These are phyloP conservation scores for Dalbergia cultrata DNA, from an alignment of 306 rosid genomes.

Conservation along the genomic window DNA sequence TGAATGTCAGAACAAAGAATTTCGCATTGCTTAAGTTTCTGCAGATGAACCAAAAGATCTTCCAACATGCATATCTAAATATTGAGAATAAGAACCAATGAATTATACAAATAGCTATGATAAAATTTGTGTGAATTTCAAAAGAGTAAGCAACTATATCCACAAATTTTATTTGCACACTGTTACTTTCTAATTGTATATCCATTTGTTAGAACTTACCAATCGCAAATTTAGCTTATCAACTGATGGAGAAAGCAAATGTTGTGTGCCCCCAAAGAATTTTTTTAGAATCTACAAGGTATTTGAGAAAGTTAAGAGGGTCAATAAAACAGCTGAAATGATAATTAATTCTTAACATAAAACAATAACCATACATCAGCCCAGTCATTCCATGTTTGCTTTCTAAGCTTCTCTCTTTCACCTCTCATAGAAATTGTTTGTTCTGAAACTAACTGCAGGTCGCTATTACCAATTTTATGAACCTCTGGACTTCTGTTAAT, in stretches of 20 bases:
- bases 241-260: slow-evolving; percentile 68
- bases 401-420: slow-evolving; percentile 56
- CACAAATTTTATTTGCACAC: slow-evolving; percentile 24
- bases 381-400: slow-evolving; percentile 58
- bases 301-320: slow-evolving; percentile 35
- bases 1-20: slow-evolving; percentile 69
- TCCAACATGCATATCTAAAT: slow-evolving; percentile 73
- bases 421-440: slow-evolving; percentile 42
- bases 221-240: slow-evolving; percentile 61
- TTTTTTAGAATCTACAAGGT: slow-evolving; percentile 68
- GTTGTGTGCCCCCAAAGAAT: slow-evolving; percentile 58
- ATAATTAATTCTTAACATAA: slow-evolving; percentile 27
- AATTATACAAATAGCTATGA: slow-evolving; percentile 22
- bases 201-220: slow-evolving; percentile 53
- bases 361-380: slow-evolving; percentile 66
- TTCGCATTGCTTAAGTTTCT: slow-evolving; percentile 69
- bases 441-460: slow-evolving; percentile 43
- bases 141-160: slow-evolving; percentile 20
- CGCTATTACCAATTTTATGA: slow-evolving; percentile 50
- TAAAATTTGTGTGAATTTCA: slow-evolving; percentile 14
- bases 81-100: slow-evolving; percentile 26
- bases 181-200: slow-evolving; percentile 34
- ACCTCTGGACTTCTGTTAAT: slow-evolving; percentile 52
- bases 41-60: slow-evolving; percentile 65
- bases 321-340: slow-evolving; percentile 37